A percentile compares a stretch with the other conserved stretches of the same genome.
phyloP scores from a whole-genome alignment of 208 protist genomes.

The Crithidia bombi region DNA sequence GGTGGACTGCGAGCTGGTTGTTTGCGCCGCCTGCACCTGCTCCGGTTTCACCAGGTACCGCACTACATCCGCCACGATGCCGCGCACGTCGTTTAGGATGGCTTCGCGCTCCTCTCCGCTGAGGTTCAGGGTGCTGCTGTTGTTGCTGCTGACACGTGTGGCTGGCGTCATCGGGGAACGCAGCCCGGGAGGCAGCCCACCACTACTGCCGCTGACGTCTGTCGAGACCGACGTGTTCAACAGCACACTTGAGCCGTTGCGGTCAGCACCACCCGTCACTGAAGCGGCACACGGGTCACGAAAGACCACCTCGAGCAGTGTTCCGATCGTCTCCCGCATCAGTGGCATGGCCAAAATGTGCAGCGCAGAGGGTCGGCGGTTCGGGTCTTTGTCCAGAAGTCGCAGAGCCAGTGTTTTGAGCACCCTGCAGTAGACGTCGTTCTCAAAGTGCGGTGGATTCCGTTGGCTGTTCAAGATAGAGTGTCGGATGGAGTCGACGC shows the following conservation, averaged over 20 bases:
- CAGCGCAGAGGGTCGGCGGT: constrained; percentile 42
- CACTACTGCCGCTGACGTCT: constrained; percentile 13
- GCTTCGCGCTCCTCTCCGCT: constrained; percentile 12
- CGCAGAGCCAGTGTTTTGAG: constrained; percentile 47
- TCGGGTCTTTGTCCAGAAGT: constrained; percentile 46
- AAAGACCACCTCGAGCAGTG: constrained; percentile 58
- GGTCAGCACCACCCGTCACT: constrained; percentile 35
- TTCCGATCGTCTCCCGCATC: constrained; percentile 52
- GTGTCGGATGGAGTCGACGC: constrained; percentile 58
- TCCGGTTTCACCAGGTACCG: constrained; percentile 8
- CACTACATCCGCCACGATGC: constrained; percentile 16
- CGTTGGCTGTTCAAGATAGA: constrained; percentile 41
- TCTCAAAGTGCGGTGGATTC: constrained; percentile 34
- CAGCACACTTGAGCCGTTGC: constrained; percentile 42
- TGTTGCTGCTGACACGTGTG: background rate
- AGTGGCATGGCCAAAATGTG: constrained; percentile 51
- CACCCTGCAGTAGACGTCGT: constrained; percentile 33
- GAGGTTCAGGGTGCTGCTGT: constrained; percentile 5
- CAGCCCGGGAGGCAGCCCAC: background rate
- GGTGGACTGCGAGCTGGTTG: background rate
- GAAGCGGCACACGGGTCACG: constrained; percentile 61
- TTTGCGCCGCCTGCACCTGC: background rate
- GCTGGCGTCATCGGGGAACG: constrained; percentile 7
- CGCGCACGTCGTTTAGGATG: constrained; percentile 21
- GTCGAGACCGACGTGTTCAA: constrained; percentile 59